A percentile compares a stretch with the other conserved stretches of the same genome.
Conservation (phyloP, 169 alveolate species). For the Cryptosporidium felis region DNA sequence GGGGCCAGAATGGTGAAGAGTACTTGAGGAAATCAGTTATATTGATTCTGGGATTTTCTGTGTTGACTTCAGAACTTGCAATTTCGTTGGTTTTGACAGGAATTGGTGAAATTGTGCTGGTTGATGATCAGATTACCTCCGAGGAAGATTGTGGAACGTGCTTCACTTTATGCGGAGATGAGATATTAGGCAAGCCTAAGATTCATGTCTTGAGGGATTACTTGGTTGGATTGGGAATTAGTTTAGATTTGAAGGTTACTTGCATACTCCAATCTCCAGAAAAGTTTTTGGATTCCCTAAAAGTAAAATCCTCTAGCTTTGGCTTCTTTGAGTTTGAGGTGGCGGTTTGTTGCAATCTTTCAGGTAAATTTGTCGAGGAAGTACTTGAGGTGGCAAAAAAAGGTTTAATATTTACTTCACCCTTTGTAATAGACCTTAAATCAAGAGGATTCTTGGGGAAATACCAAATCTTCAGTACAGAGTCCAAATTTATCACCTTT, state of each 20-base stretch:
- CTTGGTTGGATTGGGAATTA: not conserved
- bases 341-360: conserved; percentile 13
- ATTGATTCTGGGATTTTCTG: conserved; percentile 28
- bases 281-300: not conserved
- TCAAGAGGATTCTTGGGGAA: conserved; percentile 27
- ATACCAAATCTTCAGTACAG: not conserved
- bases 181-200: not conserved
- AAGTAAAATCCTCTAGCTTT: not conserved
- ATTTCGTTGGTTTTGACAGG: conserved; percentile 19
- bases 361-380: not conserved
- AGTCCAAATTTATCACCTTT: not conserved
- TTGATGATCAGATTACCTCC: not conserved
- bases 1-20: conserved; percentile 29
- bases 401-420: not conserved
- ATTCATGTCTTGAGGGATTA: not conserved
- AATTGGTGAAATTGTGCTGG: not conserved
- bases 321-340: not conserved
- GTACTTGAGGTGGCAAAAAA: not conserved
- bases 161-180: not conserved
- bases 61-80: conserved; percentile 18
- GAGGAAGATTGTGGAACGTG: conserved; percentile 8
- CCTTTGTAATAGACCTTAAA: conserved; percentile 8
- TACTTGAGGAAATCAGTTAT: not conserved
- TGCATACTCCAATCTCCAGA: conserved; percentile 36
- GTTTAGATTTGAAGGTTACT: not conserved